Percentiles rank a stretch among this genome's conserved stretches.
phyloP scores from a whole-genome alignment of 805 yeast species.

The Kazachstania bromeliacearum region DNA sequence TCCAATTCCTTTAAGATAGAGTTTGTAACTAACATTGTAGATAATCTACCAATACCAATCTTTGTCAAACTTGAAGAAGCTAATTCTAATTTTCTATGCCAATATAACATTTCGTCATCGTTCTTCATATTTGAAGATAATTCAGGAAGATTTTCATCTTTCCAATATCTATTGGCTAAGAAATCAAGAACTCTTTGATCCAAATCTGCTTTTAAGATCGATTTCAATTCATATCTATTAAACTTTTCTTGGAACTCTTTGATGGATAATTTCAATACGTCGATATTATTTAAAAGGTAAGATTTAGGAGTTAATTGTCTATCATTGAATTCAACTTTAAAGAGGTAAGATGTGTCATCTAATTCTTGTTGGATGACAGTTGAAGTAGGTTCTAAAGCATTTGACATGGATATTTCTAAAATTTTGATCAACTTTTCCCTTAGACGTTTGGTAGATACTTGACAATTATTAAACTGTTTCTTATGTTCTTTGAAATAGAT shows the following conservation, averaged over 20 bases:
- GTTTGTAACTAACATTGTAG: slow-evolving; percentile 75
- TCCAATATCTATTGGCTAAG: slow-evolving; percentile 90
- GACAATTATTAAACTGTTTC: slow-evolving; percentile 50
- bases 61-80: slow-evolving; percentile 80
- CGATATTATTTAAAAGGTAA: slow-evolving; percentile 86
- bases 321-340: slow-evolving; percentile 95
- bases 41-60: slow-evolving; percentile 84
- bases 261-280: slow-evolving; percentile 71
- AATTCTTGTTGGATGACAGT: slow-evolving; percentile 77
- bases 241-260: slow-evolving; percentile 79
- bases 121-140: slow-evolving; percentile 44
- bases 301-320: slow-evolving; percentile 89
- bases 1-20: slow-evolving; percentile 72
- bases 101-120: slow-evolving; percentile 51
- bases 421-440: slow-evolving; percentile 78
- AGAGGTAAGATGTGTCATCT: slow-evolving; percentile 86
- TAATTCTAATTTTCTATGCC: slow-evolving; percentile 82
- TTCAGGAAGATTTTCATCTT: slow-evolving; percentile 37
- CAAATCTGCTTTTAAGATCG: slow-evolving; percentile 68
- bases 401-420: slow-evolving; percentile 84
- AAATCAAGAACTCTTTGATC: slow-evolving; percentile 86
- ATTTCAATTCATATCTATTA: slow-evolving; percentile 72
- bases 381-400: slow-evolving; percentile 79
- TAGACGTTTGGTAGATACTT: slow-evolving; percentile 65
- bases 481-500: slow-evolving; percentile 56